phyloP scores from a whole-genome alignment of 352 stramenopile genomes.

The Phytopythium vexans region DNA sequence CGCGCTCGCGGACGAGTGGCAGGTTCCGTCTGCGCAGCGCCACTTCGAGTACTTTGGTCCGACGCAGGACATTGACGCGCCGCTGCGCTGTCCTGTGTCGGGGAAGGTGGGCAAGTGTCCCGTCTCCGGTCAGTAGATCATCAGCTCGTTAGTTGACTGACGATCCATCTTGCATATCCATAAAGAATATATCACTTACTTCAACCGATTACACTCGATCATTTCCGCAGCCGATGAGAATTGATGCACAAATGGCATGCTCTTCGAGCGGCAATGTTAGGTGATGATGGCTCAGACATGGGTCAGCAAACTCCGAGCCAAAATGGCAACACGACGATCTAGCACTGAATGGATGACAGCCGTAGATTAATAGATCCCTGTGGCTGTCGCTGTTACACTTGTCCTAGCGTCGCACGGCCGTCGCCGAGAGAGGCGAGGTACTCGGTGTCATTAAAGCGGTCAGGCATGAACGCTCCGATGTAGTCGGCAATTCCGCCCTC shows the following conservation, averaged over 20 bases:
- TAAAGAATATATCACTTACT: no score
- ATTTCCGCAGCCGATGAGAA: no score
- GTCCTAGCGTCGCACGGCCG: conserved; percentile 39
- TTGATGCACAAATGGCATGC: no score
- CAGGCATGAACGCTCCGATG: conserved; percentile 52
- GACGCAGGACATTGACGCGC: conserved; percentile 33
- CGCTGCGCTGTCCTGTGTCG: no score
- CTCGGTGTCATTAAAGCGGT: conserved; percentile 51
- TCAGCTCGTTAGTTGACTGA: no score
- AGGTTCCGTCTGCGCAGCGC: conserved; percentile 29
- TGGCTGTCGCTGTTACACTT: conserved; percentile 39
- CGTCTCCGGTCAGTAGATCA: no score
- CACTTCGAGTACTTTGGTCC: conserved; percentile 70
- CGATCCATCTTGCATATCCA: no score
- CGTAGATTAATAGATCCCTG: background rate
- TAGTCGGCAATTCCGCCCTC: conserved; percentile 42
- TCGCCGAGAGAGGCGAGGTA: conserved; percentile 59
- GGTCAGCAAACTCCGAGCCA: background rate
- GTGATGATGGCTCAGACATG: no score
- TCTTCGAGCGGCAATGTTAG: no score
- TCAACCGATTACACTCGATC: no score
- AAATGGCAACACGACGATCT: background rate
- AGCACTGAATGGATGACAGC: background rate
- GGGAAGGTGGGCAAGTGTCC: no score
- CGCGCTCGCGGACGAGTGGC: conserved; percentile 32